Conservation (phyloP, 495 filamentous ascomycete genomes). For the Aspergillus steynii region DNA sequence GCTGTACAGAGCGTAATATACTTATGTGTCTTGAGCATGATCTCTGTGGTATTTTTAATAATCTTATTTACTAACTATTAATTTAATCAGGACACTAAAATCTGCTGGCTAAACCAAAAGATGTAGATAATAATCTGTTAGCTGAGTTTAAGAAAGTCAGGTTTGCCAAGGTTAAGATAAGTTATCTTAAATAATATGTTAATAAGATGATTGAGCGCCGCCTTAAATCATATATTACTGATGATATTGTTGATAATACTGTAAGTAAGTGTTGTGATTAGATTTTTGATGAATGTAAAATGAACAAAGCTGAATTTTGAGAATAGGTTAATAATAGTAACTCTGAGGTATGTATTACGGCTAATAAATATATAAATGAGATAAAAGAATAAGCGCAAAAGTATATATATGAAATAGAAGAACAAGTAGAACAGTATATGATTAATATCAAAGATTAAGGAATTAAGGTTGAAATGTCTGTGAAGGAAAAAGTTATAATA, state of each 20-base stretch:
- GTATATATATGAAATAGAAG: conserved; percentile 16
- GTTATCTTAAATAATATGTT: conserved; percentile 18
- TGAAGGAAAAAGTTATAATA: too few species aligned
- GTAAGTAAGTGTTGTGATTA: conserved; percentile 18
- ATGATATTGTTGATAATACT: conserved; percentile 15
- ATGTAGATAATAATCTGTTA: conserved; percentile 19
- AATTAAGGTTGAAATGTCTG: too few species aligned
- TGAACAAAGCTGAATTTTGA: conserved; percentile 17
- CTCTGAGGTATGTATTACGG: conserved; percentile 17
- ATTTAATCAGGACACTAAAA: conserved; percentile 18
- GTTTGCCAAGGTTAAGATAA: too few species aligned
- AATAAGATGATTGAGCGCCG: conserved; percentile 16
- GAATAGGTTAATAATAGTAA: conserved; percentile 21
- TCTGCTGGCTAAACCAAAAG: conserved; percentile 20
- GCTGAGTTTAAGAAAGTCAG: too few species aligned
- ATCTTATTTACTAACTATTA: conserved; percentile 17
- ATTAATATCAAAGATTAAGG: too few species aligned
- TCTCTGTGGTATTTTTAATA: conserved; percentile 18
- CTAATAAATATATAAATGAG: conserved; percentile 21
- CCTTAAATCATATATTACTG: conserved; percentile 17
- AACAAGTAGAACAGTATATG: conserved; percentile 20
- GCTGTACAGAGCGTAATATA: conserved; percentile 19
- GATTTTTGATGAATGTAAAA: conserved; percentile 17
- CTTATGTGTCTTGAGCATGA: conserved; percentile 17
- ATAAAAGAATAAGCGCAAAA: conserved; percentile 11